Base-by-base conservation (phyloP, 495 filamentous ascomycete genomes). In the Tuber calosporum region DNA sequence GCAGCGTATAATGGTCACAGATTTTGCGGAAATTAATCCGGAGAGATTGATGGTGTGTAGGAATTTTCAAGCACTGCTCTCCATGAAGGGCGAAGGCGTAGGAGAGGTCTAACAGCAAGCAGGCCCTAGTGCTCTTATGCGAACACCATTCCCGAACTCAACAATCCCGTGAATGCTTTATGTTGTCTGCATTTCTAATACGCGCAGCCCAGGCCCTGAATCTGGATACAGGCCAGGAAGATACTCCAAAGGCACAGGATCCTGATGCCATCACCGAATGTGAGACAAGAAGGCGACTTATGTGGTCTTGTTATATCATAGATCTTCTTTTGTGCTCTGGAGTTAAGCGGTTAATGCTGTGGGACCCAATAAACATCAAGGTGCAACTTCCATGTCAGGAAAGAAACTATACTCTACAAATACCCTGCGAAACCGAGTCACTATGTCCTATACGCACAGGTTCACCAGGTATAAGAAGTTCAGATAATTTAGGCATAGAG, bases 221-320 rank as follows among this genome's bases (percentile, higher is more conserved):
- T 17, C 26, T 62, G 53, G 53, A 62, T 62, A 62, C 3, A 15
- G 53, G 26, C 7, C 53, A 62, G 34, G 53, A 62, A 2, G 53
- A 62, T 34, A 17, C 26, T 62, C 53, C 53, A 34, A 62, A 62
- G 26, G 13, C 53, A 30, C 53, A 62, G 53, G 30, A 62, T 62
- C 53, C 53, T 34, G 53, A 62, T 62, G 53, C 53, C 11, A 34
- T 62, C 53, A 62, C 53, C 13, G 53, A 62, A 62, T 62, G 53
- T 62, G 53, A 62, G 53, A 17, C 53, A 17, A 62, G 53, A 62
- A 62, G 53, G 53, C 53, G 53, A 34, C 53, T 62, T 62, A 62
- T 62, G 53, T 62, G 53, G 53, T 62, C 53, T 34, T 62, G 53
- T 26, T 62, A 62, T 34, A 62, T 62, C 4, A 17, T 62, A 62